Conservation (phyloP, 2,329 filamentous ascomycete species). For the Epichloe festucae region DNA sequence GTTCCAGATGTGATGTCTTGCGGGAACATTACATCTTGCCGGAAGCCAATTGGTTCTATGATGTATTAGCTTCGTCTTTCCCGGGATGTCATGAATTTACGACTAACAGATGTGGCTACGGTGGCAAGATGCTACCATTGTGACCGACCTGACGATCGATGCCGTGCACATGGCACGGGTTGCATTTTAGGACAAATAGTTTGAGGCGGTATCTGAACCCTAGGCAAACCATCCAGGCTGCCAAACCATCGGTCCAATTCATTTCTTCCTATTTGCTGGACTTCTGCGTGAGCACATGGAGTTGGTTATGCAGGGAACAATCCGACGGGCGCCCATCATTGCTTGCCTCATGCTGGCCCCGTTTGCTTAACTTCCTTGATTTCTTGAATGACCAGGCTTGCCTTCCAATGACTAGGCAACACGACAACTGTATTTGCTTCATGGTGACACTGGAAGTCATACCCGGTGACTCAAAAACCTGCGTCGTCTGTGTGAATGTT, state of each 20-base stretch:
- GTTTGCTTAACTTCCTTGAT: background rate
- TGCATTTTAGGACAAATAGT: background rate
- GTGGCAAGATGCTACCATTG: background rate
- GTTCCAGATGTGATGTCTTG: background rate
- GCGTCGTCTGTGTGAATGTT: constrained; percentile 1
- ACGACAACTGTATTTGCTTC: background rate
- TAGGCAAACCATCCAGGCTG: background rate
- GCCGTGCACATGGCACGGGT: background rate
- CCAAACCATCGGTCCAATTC: background rate
- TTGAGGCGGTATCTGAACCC: background rate
- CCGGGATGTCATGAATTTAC: constrained; percentile 4
- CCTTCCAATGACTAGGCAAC: background rate
- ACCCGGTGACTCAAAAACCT: constrained; percentile 4
- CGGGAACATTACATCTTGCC: background rate
- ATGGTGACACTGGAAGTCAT: constrained; percentile 3
- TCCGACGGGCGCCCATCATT: background rate
- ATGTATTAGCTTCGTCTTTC: constrained; percentile 30
- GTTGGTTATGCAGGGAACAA: background rate
- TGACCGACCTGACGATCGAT: background rate
- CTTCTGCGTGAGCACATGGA: background rate
- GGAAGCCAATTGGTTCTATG: constrained; percentile 11
- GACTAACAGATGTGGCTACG: background rate
- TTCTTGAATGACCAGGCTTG: background rate
- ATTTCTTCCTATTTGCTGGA: background rate
- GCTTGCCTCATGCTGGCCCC: background rate